These are phyloP conservation scores for Flaveria robusta DNA, from an alignment of 129 eudicot species.

Conservation along the genomic window DNA sequence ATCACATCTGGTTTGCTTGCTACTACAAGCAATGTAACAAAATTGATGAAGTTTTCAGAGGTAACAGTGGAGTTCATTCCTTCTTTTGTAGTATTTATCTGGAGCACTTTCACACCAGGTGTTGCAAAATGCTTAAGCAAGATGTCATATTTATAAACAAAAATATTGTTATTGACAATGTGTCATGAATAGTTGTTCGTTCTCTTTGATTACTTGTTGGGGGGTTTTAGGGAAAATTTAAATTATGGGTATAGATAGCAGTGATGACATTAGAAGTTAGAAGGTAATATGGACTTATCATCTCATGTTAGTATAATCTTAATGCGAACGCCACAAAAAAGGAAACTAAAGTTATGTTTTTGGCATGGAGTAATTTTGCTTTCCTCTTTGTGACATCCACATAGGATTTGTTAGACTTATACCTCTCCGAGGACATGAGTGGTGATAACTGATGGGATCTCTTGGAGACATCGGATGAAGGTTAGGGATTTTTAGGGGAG, in stretches of 20 bases:
- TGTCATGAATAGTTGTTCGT: background rate
- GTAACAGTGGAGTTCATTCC: slow-evolving; percentile 38
- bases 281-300: background rate
- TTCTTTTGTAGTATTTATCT: slow-evolving; percentile 22
- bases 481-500: too few species aligned
- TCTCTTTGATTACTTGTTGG: slow-evolving; percentile 15
- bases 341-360: background rate
- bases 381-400: background rate
- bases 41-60: slow-evolving; percentile 84
- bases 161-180: background rate
- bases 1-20: slow-evolving; percentile 91
- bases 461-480: too few species aligned
- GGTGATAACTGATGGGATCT: too few species aligned
- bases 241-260: background rate
- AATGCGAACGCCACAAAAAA: background rate
- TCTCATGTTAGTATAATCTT: slow-evolving; percentile 11
- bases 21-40: slow-evolving; percentile 77
- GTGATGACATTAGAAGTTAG: slow-evolving; percentile 6
- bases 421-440: too few species aligned
- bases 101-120: slow-evolving; percentile 2
- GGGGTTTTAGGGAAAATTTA: background rate
- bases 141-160: slow-evolving; percentile 3
- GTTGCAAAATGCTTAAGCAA: slow-evolving; percentile 21
- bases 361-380: background rate
- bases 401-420: background rate